These are phyloP conservation scores for Spatholobus suberectus DNA, from an alignment of 306 rosid species.

Conservation along the genomic window DNA sequence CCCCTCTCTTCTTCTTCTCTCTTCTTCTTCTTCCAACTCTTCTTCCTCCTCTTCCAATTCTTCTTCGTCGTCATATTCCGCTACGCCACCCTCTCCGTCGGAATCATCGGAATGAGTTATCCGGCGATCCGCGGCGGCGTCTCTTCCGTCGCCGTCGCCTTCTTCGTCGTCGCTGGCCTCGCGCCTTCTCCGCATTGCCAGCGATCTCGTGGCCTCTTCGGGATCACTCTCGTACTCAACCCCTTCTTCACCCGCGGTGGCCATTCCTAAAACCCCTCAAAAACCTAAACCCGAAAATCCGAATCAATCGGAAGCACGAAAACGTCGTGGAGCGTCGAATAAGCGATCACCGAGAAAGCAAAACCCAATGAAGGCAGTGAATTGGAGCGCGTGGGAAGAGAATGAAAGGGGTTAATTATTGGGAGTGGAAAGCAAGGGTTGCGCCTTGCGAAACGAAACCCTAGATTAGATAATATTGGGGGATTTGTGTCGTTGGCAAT, in stretches of 20 bases:
- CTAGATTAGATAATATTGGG: slow-evolving; percentile 48
- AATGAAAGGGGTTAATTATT: slow-evolving; percentile 12
- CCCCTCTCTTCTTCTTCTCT: slow-evolving; percentile 39
- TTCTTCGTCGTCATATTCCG: slow-evolving; percentile 77
- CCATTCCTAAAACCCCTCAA: slow-evolving; percentile 62
- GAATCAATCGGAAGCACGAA: slow-evolving; percentile 10
- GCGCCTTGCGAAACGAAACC: slow-evolving; percentile 56
- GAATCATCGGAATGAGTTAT: slow-evolving; percentile 70
- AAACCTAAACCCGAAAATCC: slow-evolving; percentile 17
- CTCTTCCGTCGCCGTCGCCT: slow-evolving; percentile 51
- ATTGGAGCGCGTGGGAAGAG: neutral
- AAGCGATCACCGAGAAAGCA: neutral
- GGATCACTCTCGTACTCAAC: slow-evolving; percentile 94
- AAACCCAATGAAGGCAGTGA: slow-evolving; percentile 30
- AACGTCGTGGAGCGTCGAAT: neutral
- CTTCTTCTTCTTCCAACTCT: slow-evolving; percentile 54
- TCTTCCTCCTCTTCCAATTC: slow-evolving; percentile 62
- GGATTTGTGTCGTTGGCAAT: slow-evolving; percentile 40
- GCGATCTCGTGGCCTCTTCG: slow-evolving; percentile 72
- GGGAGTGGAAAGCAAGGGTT: neutral
- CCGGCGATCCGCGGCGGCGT: slow-evolving; percentile 55
- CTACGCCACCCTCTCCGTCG: slow-evolving; percentile 85
- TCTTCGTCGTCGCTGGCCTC: slow-evolving; percentile 92
- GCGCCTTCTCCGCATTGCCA: slow-evolving; percentile 88
- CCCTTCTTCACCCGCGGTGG: slow-evolving; percentile 63